Evolutionary conservation across 1,284 basidiomycete species (phyloP), one percentile per base, ranked within the genome.

Genomic region (Heimioporus punctisporus): DNA sequence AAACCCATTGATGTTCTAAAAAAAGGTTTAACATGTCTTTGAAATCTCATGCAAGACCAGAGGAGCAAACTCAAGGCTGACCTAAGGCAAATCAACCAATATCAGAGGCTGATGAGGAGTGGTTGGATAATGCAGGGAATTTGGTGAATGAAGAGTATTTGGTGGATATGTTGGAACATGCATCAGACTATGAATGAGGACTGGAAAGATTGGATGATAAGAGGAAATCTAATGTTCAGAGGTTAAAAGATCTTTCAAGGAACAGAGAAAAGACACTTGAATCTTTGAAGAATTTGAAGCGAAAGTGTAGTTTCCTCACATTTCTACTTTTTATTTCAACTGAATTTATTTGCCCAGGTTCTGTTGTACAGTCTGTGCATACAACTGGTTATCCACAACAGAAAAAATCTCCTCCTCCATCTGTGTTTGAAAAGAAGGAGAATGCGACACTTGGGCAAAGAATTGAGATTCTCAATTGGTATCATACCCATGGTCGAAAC

Each of bases 381-480:
- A 14, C 30, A 31, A 9, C 30, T 9, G 14, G 14, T 31, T 31
- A 30, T 28, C 19, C n/a, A 17, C 6, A 4, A 41, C 39, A 21
- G 39, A 10, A n/a, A n/a, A 39, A 41, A 17, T n/a, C 28, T 14
- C 30, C 30, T 31, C 30, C 30, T 9, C 14, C 14, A 14, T 14
- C 30, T 31, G 30, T 31, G 30, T 31, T 31, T 31, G 30, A 48
- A 34, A 43, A 31, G 44, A 56, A 10, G 23, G 46, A 40, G 39
- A 56, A 50, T 54, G 51, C 48, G 3, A 59, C 49, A 40, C 19
- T 52, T 1, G 23, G 12, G 8, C 58, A 59, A 30, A 1, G 17
- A 23, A 55, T 59, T 21, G 42, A 57, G 14, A 57, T 57, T 11
- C 50, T 59, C 9, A 19, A 59, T 17, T 59, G 57, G 30, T 43